Evolutionary conservation across 352 stramenopile species (phyloP).

Genomic region (Pythium phragmitis): DNA sequence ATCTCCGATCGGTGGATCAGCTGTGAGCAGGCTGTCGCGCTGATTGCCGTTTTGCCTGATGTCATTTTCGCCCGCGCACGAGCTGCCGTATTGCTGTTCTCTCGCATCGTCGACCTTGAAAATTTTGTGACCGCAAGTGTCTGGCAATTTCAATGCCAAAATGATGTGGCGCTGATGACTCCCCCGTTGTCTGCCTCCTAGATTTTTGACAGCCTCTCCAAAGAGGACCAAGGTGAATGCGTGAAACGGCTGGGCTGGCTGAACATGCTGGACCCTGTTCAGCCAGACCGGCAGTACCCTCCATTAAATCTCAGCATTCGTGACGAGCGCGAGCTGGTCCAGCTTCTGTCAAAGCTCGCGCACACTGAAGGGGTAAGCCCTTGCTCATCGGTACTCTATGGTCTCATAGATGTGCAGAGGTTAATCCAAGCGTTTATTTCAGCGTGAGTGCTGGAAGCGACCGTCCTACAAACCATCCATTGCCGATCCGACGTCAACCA

Average conservation of each 20-base stretch:
- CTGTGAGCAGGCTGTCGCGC: slow-evolving; percentile 37
- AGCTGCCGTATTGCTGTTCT: slow-evolving; percentile 58
- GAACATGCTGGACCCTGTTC: slow-evolving; percentile 78
- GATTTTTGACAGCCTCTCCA: slow-evolving; percentile 50
- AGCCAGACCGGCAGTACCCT: slow-evolving; percentile 73
- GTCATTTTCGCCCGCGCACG: slow-evolving; percentile 46
- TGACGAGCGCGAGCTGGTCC: slow-evolving; percentile 77
- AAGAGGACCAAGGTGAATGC: slow-evolving; percentile 59
- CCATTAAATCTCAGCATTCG: slow-evolving; percentile 63
- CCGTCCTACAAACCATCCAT: slow-evolving; percentile 18
- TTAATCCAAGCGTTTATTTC: background rate
- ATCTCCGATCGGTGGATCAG: slow-evolving; percentile 54
- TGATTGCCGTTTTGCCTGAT: slow-evolving; percentile 49
- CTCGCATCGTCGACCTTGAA: slow-evolving; percentile 69
- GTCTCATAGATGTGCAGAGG: background rate
- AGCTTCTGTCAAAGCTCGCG: slow-evolving; percentile 75
- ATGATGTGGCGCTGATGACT: background rate
- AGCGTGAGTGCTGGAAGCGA: slow-evolving; percentile 25
- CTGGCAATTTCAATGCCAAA: background rate
- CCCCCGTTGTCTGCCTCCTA: slow-evolving; percentile 17
- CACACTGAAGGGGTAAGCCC: slow-evolving; percentile 53
- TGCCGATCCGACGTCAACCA: background rate
- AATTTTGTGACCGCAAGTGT: slow-evolving; percentile 59
- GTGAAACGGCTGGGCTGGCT: slow-evolving; percentile 77
- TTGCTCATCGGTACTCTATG: background rate